Evolutionary conservation across 768 basidiomycete species (phyloP).

Genomic region (Vararia minispora): DNA sequence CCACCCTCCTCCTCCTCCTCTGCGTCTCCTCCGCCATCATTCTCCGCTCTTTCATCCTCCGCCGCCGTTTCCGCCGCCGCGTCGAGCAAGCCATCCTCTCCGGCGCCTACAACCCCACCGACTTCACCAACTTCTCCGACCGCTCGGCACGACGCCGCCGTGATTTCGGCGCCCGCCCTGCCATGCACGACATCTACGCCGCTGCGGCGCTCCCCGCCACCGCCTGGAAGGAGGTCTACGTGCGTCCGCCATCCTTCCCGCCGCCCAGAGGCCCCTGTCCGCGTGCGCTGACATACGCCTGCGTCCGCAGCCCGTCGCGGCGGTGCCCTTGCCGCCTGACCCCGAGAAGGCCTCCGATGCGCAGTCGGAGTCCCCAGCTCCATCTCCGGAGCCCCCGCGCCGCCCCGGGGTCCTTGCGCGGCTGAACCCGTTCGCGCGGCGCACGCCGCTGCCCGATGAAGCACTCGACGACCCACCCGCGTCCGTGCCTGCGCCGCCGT

Average conservation of each 20-base stretch:
- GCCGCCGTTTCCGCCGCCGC: conserved; percentile 43
- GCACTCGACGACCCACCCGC: background rate
- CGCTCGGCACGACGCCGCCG: conserved; percentile 28
- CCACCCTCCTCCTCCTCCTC: conserved; percentile 58
- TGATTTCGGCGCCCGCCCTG: conserved; percentile 37
- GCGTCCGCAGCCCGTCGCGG: conserved; percentile 10
- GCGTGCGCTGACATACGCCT: background rate
- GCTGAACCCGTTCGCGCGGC: background rate
- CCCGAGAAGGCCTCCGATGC: background rate
- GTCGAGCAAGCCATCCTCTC: conserved; percentile 42
- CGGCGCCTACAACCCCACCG: conserved; percentile 34
- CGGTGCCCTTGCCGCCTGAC: background rate
- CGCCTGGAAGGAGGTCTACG: conserved; percentile 40
- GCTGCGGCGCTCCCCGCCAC: conserved; percentile 20
- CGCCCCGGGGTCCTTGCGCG: conserved; percentile 5
- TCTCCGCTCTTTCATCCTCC: conserved; percentile 48
- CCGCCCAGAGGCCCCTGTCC: background rate
- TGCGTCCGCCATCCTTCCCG: conserved; percentile 16
- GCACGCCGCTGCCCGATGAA: background rate
- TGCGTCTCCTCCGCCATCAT: conserved; percentile 54
- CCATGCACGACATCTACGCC: conserved; percentile 34
- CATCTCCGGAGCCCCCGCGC: background rate
- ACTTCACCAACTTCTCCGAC: conserved; percentile 18
- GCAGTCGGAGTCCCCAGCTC: background rate
- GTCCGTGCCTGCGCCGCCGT: background rate